Percentiles rank a stretch among this genome's conserved stretches.
phyloP scores from a whole-genome alignment of 495 filamentous ascomycete genomes.

The Elasticomyces elasticus region DNA sequence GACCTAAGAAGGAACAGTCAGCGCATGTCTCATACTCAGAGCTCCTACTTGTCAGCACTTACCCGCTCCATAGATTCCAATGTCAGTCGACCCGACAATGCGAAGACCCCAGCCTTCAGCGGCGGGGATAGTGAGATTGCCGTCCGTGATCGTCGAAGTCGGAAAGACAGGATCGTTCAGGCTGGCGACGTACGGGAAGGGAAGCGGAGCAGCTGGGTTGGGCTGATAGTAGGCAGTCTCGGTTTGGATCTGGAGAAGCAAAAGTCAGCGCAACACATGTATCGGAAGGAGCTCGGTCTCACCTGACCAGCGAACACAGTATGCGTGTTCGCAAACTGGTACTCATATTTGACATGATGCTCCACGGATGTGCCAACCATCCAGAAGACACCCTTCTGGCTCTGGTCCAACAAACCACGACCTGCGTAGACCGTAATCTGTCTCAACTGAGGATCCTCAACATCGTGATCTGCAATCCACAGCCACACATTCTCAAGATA shows the following conservation, averaged over 20 bases:
- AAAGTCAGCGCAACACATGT: background rate
- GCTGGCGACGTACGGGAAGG: slow-evolving; percentile 41
- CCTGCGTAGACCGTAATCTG: slow-evolving; percentile 62
- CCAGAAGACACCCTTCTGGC: slow-evolving; percentile 43
- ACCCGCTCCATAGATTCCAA: slow-evolving; percentile 44
- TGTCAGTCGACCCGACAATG: slow-evolving; percentile 46
- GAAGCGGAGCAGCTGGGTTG: slow-evolving; percentile 47
- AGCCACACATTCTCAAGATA: slow-evolving; percentile 65
- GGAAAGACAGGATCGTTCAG: slow-evolving; percentile 32
- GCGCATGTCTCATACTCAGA: background rate
- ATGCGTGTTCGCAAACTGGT: slow-evolving; percentile 28
- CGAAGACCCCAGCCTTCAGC: slow-evolving; percentile 55
- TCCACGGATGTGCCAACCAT: slow-evolving; percentile 35
- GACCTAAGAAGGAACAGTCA: too few species aligned
- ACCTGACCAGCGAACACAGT: slow-evolving; percentile 28
- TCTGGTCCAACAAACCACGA: slow-evolving; percentile 55
- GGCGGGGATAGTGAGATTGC: slow-evolving; percentile 38
- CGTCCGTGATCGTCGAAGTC: slow-evolving; percentile 37
- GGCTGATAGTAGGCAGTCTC: slow-evolving; percentile 50
- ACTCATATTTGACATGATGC: slow-evolving; percentile 30
- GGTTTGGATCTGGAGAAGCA: slow-evolving; percentile 23
- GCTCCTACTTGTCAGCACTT: slow-evolving; percentile 25
- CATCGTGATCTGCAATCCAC: slow-evolving; percentile 66
- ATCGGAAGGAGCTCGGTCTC: background rate
- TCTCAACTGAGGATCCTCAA: slow-evolving; percentile 47